A percentile compares a stretch with the other conserved stretches of the same genome.
These are phyloP conservation scores for Hydnomerulius pinastri DNA, from an alignment of 768 basidiomycete species.

Conservation along the genomic window DNA sequence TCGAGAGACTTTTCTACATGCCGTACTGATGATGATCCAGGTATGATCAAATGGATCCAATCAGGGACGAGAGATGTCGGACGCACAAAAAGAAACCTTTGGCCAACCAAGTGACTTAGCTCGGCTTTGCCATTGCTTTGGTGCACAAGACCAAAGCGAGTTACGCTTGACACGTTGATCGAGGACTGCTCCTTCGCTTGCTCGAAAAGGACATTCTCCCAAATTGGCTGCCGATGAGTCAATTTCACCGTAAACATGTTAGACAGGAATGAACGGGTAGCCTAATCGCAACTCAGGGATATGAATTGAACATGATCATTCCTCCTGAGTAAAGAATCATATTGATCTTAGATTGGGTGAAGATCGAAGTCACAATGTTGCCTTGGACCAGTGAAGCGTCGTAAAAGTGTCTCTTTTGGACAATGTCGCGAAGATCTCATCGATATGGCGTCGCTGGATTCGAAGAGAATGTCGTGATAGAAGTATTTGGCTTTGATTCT, in stretches of 20 bases:
- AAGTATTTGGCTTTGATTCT: not conserved
- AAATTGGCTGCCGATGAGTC: not conserved
- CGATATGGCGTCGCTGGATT: not conserved
- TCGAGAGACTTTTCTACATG: slow-evolving; percentile 1
- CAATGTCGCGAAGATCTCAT: not conserved
- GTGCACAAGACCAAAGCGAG: not conserved
- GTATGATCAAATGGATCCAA: not conserved
- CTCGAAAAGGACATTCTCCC: slow-evolving; percentile 1
- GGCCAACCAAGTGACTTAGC: too few relatives aligned
- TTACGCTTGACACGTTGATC: not conserved
- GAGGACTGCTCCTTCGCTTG: not conserved
- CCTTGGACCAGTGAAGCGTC: not conserved
- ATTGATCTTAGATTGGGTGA: slow-evolving; percentile 6
- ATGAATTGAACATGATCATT: slow-evolving; percentile 5
- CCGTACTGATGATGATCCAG: slow-evolving; percentile 3
- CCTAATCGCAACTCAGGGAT: slow-evolving; percentile 5
- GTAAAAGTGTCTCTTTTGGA: too few relatives aligned
- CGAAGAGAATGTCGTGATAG: not conserved
- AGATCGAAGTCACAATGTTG: not conserved
- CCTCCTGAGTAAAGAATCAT: not conserved
- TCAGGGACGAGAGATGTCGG: not conserved
- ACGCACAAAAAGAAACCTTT: too few relatives aligned
- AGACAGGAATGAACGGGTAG: slow-evolving; percentile 2
- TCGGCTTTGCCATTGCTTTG: too few relatives aligned
- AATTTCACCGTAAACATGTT: not conserved